Percentiles rank a stretch among this genome's conserved stretches.
Conservation (phyloP, 1,284 basidiomycete species). For the Cystobasidium slooffiae region DNA sequence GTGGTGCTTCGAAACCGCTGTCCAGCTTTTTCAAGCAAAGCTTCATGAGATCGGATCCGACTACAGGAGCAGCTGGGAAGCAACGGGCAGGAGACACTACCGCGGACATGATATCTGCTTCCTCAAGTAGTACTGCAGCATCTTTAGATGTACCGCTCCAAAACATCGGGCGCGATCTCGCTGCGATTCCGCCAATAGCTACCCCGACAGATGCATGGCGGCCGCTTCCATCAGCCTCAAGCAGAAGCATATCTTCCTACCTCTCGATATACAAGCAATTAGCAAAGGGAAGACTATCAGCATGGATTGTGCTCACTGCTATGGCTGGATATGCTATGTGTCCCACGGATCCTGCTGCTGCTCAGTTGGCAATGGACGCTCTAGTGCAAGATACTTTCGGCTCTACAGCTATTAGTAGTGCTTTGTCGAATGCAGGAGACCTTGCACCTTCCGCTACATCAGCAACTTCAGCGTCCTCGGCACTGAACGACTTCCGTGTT, state of each 20-base stretch:
- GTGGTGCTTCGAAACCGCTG: slow-evolving; percentile 33
- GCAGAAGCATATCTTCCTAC: slow-evolving; percentile 43
- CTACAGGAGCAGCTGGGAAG: slow-evolving; percentile 2
- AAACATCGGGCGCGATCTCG: slow-evolving; percentile 8
- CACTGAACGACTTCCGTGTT: slow-evolving; percentile 46
- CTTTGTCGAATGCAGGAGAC: slow-evolving; percentile 13
- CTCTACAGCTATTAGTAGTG: slow-evolving; percentile 34
- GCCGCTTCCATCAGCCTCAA: slow-evolving; percentile 35
- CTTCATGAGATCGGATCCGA: slow-evolving; percentile 9
- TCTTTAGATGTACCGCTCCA: slow-evolving; percentile 9
- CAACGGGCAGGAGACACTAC: not conserved
- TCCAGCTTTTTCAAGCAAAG: slow-evolving; percentile 43
- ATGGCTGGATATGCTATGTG: slow-evolving; percentile 94
- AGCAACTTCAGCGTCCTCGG: slow-evolving; percentile 25
- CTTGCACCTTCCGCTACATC: slow-evolving; percentile 27
- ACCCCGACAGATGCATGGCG: slow-evolving; percentile 41
- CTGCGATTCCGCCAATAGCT: slow-evolving; percentile 34
- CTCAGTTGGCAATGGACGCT: slow-evolving; percentile 64
- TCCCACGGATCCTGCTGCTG: slow-evolving; percentile 68
- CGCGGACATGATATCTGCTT: not conserved
- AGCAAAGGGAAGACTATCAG: slow-evolving; percentile 83
- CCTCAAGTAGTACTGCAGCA: not conserved
- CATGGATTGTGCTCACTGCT: slow-evolving; percentile 86
- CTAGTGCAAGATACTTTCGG: slow-evolving; percentile 49
- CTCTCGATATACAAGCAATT: slow-evolving; percentile 71